These are phyloP conservation scores for Periglandula ipomoeae DNA, from an alignment of 2,329 filamentous ascomycete genomes.

Conservation along the genomic window DNA sequence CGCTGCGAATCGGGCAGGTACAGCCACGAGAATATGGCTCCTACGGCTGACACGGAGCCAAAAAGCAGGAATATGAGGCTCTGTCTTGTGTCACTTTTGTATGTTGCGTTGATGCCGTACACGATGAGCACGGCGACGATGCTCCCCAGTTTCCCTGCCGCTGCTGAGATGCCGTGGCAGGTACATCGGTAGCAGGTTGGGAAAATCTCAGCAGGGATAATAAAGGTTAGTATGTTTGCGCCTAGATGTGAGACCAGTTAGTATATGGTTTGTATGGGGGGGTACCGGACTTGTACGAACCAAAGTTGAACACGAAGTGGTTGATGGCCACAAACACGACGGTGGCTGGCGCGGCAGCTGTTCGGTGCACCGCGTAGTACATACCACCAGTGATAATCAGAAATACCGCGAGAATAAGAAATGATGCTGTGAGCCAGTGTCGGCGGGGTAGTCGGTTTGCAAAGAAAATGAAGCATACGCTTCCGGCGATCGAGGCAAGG, in stretches of 20 bases:
- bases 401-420: constrained; percentile 34
- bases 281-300: constrained; percentile 21
- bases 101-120: constrained; percentile 38
- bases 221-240: constrained; percentile 54
- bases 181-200: constrained; percentile 54
- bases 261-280: too few relatives aligned
- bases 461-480: constrained; percentile 37
- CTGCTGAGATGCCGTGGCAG: constrained; percentile 53
- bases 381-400: constrained; percentile 41
- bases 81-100: constrained; percentile 32
- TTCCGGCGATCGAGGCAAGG: constrained; percentile 40
- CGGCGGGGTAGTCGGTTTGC: constrained; percentile 39
- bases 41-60: constrained; percentile 38
- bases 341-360: constrained; percentile 32
- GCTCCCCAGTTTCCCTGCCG: constrained; percentile 49
- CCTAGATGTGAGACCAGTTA: constrained; percentile 22
- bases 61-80: constrained; percentile 43
- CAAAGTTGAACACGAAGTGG: constrained; percentile 47
- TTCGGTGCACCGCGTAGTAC: constrained; percentile 38
- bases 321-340: constrained; percentile 42
- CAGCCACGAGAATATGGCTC: constrained; percentile 42
- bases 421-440: constrained; percentile 40
- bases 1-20: constrained; percentile 40
- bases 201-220: constrained; percentile 56
- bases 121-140: constrained; percentile 42